Conservation (phyloP, 345 rosid species). For the Pistacia atlantica region DNA sequence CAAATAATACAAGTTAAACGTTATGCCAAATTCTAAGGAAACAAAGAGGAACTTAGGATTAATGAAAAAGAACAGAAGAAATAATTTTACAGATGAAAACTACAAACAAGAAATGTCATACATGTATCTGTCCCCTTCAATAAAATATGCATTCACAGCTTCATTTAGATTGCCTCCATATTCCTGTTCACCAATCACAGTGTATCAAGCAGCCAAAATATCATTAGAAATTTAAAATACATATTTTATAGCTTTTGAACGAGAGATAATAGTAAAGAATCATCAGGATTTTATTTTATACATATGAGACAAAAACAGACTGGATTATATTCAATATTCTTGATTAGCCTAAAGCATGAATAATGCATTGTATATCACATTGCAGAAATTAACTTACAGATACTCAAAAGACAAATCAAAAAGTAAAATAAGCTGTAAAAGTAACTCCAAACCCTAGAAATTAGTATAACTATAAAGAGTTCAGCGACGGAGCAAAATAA, state of each 20-base stretch:
- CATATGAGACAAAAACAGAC: neutral
- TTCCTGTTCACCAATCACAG: slow-evolving; percentile 53
- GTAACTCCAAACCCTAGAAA: neutral
- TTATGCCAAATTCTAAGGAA: neutral
- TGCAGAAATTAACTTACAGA: neutral
- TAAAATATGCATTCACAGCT: slow-evolving; percentile 74
- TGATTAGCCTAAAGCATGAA: neutral
- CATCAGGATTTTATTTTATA: neutral
- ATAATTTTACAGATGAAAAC: slow-evolving; percentile 1
- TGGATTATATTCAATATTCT: neutral
- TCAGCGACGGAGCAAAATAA: neutral
- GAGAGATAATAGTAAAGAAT: neutral
- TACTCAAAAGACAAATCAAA: neutral
- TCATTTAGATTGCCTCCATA: slow-evolving; percentile 62
- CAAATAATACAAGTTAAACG: neutral
- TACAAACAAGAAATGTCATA: slow-evolving; percentile 27
- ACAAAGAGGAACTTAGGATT: neutral
- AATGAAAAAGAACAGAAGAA: slow-evolving; percentile 5
- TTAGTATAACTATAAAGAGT: neutral
- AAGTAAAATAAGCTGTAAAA: neutral
- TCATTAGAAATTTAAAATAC: neutral
- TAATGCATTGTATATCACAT: neutral
- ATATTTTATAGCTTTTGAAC: too few species aligned
- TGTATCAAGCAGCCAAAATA: slow-evolving; percentile 3
- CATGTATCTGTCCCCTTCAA: slow-evolving; percentile 54